Evolutionary conservation across 805 yeast species (phyloP).

Genomic region (Monosporozyma servazzii): DNA sequence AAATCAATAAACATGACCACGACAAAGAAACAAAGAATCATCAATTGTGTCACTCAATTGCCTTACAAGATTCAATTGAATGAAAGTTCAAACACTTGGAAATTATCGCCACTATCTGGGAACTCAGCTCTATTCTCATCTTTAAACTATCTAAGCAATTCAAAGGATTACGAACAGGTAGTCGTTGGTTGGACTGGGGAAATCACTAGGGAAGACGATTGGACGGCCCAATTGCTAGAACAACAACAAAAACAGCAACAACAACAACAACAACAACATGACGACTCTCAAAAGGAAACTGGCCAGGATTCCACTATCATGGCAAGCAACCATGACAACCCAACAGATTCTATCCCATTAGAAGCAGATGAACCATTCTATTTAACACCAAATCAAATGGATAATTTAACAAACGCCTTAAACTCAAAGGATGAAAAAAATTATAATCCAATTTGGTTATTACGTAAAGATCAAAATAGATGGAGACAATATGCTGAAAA

Average conservation of each 20-base stretch:
- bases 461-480: constrained; percentile 64
- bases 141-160: constrained; percentile 46
- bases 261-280: neutral
- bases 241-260: neutral
- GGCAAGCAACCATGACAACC: neutral
- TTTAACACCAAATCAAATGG: constrained; percentile 47
- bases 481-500: constrained; percentile 91
- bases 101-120: constrained; percentile 60
- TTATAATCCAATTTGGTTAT: constrained; percentile 73
- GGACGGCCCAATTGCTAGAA: neutral
- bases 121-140: constrained; percentile 79
- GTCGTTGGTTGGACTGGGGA: constrained; percentile 96
- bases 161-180: constrained; percentile 79
- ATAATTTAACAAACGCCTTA: constrained; percentile 20
- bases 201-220: constrained; percentile 28
- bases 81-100: constrained; percentile 37
- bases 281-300: neutral
- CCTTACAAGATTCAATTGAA: constrained; percentile 28
- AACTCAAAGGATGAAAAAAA: constrained; percentile 37
- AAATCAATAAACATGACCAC: neutral
- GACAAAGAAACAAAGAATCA: constrained; percentile 22
- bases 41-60: constrained; percentile 31
- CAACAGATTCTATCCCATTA: neutral
- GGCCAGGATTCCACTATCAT: neutral
- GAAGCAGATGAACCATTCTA: constrained; percentile 39